These are phyloP conservation scores for Vitis hybrid DNA, from an alignment of 177 flowering plant genomes.

Conservation along the genomic window DNA sequence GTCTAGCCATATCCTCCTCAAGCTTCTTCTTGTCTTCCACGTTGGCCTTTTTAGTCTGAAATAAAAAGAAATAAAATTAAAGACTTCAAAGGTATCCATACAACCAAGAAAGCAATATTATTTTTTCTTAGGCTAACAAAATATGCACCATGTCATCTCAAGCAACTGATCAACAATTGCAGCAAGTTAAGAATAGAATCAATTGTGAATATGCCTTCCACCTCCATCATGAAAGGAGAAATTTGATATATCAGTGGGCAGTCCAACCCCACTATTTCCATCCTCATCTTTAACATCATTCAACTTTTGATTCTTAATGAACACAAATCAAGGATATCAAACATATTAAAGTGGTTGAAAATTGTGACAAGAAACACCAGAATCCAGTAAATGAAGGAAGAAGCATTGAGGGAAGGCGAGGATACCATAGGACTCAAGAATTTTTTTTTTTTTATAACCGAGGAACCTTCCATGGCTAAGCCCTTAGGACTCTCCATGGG, in stretches of 20 bases:
- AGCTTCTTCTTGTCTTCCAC: slow-evolving; percentile 58
- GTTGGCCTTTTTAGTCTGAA: slow-evolving; percentile 54
- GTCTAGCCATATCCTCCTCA: slow-evolving; percentile 41
- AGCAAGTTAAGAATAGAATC: no score
- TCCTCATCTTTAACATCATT: background rate
- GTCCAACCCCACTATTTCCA: background rate
- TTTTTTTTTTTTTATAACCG: no score
- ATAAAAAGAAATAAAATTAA: slow-evolving; percentile 1
- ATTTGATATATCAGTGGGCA: background rate
- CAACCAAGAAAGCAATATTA: background rate
- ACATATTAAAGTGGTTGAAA: background rate
- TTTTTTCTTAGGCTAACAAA: background rate
- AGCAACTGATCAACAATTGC: no score
- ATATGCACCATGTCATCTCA: background rate
- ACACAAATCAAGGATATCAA: background rate
- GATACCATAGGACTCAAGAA: background rate
- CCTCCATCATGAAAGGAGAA: background rate
- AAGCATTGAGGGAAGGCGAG: background rate
- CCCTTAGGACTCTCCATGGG: no score
- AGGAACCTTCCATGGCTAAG: no score
- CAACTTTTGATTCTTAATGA: background rate
- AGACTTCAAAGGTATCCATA: background rate
- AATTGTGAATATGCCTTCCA: no score
- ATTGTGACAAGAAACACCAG: background rate
- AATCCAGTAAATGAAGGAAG: background rate